Percentiles rank a stretch among this genome's conserved stretches.
phyloP scores from a whole-genome alignment of 1,139 yeast genomes.

The Blastobotrys illinoisensis region DNA sequence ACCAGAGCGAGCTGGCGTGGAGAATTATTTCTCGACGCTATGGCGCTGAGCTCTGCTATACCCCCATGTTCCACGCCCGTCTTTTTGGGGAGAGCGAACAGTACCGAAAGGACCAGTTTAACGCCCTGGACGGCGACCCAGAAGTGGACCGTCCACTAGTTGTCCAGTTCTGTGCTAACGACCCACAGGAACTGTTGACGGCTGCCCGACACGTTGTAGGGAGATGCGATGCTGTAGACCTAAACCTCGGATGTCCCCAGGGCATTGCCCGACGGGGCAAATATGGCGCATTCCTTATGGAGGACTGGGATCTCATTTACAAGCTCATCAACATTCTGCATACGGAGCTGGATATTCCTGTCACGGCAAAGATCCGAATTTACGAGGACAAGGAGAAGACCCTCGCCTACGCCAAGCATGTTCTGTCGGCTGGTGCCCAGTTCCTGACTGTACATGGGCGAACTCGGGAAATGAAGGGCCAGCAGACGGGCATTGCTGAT shows the following conservation, averaged over 20 bases:
- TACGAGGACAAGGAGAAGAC: slow-evolving; percentile 83
- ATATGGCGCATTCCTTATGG: slow-evolving; percentile 95
- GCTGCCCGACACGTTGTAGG: slow-evolving; percentile 11
- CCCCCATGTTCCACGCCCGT: slow-evolving; percentile 96
- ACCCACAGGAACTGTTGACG: slow-evolving; percentile 58
- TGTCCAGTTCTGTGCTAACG: slow-evolving; percentile 95
- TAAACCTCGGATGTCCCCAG: slow-evolving; percentile 96
- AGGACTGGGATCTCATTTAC: slow-evolving; percentile 85
- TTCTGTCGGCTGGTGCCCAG: slow-evolving; percentile 92
- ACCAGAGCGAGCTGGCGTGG: slow-evolving; percentile 96
- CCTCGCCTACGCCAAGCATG: slow-evolving; percentile 82
- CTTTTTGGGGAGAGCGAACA: slow-evolving; percentile 80
- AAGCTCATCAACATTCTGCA: slow-evolving; percentile 68
- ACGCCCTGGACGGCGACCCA: slow-evolving; percentile 65
- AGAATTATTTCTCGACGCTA: slow-evolving; percentile 76
- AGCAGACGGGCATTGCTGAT: slow-evolving; percentile 89
- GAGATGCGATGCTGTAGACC: slow-evolving; percentile 67
- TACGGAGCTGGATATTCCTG: slow-evolving; percentile 71
- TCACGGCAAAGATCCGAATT: slow-evolving; percentile 92
- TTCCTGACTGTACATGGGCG: slow-evolving; percentile 93
- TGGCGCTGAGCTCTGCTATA: slow-evolving; percentile 91
- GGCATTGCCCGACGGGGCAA: slow-evolving; percentile 94
- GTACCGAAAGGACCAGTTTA: slow-evolving; percentile 74
- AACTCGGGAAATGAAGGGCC: slow-evolving; percentile 96
- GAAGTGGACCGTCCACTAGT: slow-evolving; percentile 76